These are phyloP conservation scores for Ceratocystis smalleyi DNA, from an alignment of 2,329 filamentous ascomycete genomes.

Conservation along the genomic window DNA sequence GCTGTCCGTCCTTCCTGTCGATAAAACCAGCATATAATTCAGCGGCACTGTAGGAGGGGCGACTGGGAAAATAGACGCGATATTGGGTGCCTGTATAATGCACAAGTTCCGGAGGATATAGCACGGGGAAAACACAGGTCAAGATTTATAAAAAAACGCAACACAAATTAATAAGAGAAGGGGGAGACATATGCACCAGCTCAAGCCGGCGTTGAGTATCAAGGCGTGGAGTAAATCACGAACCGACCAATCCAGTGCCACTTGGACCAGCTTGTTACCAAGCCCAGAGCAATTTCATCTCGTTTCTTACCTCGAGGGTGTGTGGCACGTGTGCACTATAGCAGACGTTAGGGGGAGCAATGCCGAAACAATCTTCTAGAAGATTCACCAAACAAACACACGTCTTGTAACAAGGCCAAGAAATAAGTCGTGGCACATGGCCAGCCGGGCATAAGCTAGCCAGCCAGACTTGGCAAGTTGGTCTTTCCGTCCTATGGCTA, in stretches of 20 bases:
- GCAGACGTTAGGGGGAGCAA: not conserved
- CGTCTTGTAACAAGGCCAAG: not conserved
- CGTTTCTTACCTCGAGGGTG: not conserved
- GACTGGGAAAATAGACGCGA: not conserved
- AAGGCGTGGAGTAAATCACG: not conserved
- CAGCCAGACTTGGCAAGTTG: no score
- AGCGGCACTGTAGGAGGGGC: not conserved
- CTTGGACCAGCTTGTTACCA: not conserved
- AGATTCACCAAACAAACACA: not conserved
- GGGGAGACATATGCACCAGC: not conserved
- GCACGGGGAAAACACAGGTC: not conserved
- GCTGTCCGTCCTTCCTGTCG: not conserved
- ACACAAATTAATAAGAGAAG: not conserved
- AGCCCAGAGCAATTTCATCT: not conserved
- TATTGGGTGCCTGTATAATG: not conserved
- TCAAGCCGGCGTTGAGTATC: not conserved
- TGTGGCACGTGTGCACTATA: not conserved
- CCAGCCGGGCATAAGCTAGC: not conserved
- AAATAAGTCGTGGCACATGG: not conserved
- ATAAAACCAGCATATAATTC: conserved; percentile 1
- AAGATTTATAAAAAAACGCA: not conserved
- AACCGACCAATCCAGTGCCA: not conserved
- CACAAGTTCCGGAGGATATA: not conserved
- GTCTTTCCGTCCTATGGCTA: no score
- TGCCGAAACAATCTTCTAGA: not conserved